Evolutionary conservation across 164 flowering plant genomes (phyloP).

Genomic region (Annona cherimola): DNA sequence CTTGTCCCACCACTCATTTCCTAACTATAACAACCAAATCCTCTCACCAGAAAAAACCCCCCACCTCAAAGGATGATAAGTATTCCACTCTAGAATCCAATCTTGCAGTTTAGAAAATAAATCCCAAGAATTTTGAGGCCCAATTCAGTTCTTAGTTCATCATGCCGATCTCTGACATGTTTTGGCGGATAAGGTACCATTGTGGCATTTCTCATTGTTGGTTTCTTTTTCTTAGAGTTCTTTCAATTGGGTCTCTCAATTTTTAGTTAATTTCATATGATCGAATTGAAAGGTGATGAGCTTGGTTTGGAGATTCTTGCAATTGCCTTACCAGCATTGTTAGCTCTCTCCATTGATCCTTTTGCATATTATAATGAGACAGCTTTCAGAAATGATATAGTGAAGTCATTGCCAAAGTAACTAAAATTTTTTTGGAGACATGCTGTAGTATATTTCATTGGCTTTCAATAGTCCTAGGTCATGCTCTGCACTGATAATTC

Average conservation of each 20-base stretch:
- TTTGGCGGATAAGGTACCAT: background rate
- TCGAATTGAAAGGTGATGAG: conserved; percentile 33
- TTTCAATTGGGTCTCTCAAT: background rate
- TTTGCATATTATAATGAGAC: too few species aligned
- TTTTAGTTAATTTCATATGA: conserved; percentile 18
- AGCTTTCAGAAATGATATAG: too few species aligned
- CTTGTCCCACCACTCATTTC: background rate
- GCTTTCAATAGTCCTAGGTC: conserved; percentile 97
- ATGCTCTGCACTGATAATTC: conserved; percentile 98
- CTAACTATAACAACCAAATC: background rate
- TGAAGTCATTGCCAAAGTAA: too few species aligned
- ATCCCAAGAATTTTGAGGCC: background rate
- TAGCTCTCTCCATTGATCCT: conserved; percentile 87
- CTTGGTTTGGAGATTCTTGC: conserved; percentile 55
- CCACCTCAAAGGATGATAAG: background rate
- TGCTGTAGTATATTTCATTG: conserved; percentile 81
- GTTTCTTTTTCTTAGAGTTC: background rate
- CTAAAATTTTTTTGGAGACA: conserved; percentile 63
- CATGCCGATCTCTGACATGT: background rate
- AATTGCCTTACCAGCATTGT: conserved; percentile 75
- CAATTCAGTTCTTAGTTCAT: background rate
- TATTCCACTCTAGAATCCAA: background rate
- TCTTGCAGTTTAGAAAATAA: background rate
- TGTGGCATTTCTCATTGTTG: background rate
- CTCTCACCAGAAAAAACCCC: conserved; percentile 3